Conservation (phyloP, 164 flowering plant genomes). For the Nymphaea colorata region DNA sequence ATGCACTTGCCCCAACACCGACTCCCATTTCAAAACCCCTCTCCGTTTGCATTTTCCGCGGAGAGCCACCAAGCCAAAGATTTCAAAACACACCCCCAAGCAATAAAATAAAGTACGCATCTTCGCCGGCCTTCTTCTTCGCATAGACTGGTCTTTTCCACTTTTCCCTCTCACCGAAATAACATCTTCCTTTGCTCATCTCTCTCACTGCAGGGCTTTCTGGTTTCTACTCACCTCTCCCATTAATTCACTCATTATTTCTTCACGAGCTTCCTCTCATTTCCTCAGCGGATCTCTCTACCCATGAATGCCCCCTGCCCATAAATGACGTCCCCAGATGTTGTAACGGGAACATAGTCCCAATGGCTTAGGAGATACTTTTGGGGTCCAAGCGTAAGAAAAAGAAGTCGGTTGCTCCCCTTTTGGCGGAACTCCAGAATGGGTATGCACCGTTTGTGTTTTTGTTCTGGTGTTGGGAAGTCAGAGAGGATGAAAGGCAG, state of each 20-base stretch:
- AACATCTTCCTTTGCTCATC: no score
- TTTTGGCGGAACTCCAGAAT: background rate
- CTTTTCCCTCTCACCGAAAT: no score
- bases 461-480: constrained; percentile 85
- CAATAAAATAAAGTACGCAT: background rate
- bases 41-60: no score
- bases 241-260: background rate
- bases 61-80: background rate
- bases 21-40: background rate
- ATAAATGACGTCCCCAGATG: background rate
- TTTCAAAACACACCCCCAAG: background rate
- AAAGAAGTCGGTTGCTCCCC: background rate
- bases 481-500: constrained; percentile 73
- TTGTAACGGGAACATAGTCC: background rate
- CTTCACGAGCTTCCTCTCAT: background rate
- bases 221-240: background rate
- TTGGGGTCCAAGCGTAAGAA: background rate
- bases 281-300: background rate
- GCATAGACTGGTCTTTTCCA: no score
- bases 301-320: background rate
- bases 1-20: background rate
- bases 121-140: no score
- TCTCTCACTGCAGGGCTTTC: background rate
- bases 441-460: constrained; percentile 40
- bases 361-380: background rate